A percentile compares a stretch with the other conserved stretches of the same genome.
phyloP scores from a whole-genome alignment of 352 stramenopile genomes.

The Phytophthora sp. region DNA sequence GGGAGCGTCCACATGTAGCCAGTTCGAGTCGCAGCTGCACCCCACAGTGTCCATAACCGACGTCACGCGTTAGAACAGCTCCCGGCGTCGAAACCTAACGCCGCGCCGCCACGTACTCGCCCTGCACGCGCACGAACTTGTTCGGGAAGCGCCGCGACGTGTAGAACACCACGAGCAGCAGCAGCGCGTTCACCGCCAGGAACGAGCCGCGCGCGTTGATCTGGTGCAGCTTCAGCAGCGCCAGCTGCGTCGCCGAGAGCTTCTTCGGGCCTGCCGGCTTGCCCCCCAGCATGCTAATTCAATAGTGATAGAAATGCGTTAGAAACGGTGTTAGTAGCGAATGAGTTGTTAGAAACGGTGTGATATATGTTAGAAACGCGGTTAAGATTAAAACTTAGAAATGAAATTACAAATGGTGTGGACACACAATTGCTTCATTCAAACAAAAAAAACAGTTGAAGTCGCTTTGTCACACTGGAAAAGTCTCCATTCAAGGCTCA shows the following conservation, averaged over 20 bases:
- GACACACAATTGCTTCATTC: too few species aligned
- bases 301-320: too few species aligned
- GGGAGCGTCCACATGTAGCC: slow-evolving; percentile 47
- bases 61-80: slow-evolving; percentile 12
- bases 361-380: too few species aligned
- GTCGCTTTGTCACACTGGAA: too few species aligned
- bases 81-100: background rate
- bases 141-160: slow-evolving; percentile 54
- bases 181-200: slow-evolving; percentile 50
- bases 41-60: slow-evolving; percentile 1
- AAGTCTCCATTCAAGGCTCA: too few species aligned
- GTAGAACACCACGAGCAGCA: slow-evolving; percentile 64
- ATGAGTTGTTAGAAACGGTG: too few species aligned
- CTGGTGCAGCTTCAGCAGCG: slow-evolving; percentile 55
- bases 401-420: slow-evolving; percentile 7
- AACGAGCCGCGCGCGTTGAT: slow-evolving; percentile 52
- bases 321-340: too few species aligned
- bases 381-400: too few species aligned
- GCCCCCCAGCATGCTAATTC: slow-evolving; percentile 19
- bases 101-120: slow-evolving; percentile 53
- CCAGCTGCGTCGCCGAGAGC: slow-evolving; percentile 45
- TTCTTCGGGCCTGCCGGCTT: slow-evolving; percentile 14
- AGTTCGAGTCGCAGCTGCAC: slow-evolving; percentile 71
- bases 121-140: slow-evolving; percentile 77
- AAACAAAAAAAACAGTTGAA: too few species aligned